Percentiles rank a stretch among this genome's conserved stretches.
Conservation (phyloP, 495 filamentous ascomycete species). For the Usnea hakonensis region DNA sequence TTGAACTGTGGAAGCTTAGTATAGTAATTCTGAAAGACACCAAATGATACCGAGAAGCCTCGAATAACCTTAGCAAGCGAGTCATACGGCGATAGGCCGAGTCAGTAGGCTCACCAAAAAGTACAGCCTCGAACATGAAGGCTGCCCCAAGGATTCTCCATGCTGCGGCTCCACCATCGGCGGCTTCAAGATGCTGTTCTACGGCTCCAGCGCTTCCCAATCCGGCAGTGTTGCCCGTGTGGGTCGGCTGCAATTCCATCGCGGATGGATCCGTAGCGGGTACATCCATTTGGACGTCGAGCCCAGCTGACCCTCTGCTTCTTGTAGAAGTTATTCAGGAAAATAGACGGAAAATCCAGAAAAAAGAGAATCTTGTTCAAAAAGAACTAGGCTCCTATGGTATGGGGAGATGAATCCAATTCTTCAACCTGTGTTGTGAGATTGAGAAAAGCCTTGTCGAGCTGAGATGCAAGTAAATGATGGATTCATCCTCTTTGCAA, state of each 20-base stretch:
- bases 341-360: too few relatives aligned
- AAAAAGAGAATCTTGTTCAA: too few relatives aligned
- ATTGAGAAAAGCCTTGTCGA: too few relatives aligned
- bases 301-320: neutral
- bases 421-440: too few relatives aligned
- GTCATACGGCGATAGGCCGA: neutral
- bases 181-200: neutral
- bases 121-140: neutral
- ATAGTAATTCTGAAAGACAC: conserved; percentile 26
- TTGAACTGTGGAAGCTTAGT: conserved; percentile 28
- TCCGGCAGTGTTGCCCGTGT: neutral
- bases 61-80: neutral
- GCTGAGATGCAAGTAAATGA: too few relatives aligned
- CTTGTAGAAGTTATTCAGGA: neutral
- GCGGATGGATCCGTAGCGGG: neutral
- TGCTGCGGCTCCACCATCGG: neutral
- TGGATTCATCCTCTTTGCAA: too few relatives aligned
- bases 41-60: neutral
- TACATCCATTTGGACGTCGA: neutral
- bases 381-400: too few relatives aligned
- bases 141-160: neutral
- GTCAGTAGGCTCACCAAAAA: neutral
- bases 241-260: neutral
- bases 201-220: neutral
- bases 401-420: too few relatives aligned